These are phyloP conservation scores for Porogramme epimiltina DNA, from an alignment of 1,284 basidiomycete species.

Conservation along the genomic window DNA sequence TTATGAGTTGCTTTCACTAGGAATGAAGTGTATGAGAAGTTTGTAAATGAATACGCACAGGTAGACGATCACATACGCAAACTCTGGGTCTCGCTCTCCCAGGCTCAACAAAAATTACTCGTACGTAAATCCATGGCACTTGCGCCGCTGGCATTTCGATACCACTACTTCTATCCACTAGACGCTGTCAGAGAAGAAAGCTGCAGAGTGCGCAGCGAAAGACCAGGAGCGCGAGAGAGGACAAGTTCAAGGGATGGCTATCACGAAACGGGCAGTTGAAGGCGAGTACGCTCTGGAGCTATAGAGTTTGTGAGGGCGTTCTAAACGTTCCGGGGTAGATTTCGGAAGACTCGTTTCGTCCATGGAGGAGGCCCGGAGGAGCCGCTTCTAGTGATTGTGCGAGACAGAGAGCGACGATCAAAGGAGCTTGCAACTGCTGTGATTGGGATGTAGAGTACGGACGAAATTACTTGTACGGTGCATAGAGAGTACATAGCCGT, in stretches of 20 bases:
- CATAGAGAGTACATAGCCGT: too few relatives aligned
- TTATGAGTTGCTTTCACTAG: too few relatives aligned
- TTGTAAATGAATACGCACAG: slow-evolving; percentile 29
- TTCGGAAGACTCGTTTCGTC: not conserved
- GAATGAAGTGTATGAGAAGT: slow-evolving; percentile 26
- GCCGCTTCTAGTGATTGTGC: too few relatives aligned
- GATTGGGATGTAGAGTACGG: too few relatives aligned
- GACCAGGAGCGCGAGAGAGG: slow-evolving; percentile 29
- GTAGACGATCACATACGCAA: slow-evolving; percentile 30
- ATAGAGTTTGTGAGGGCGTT: too few relatives aligned
- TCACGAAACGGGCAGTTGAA: slow-evolving; percentile 31
- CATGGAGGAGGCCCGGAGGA: too few relatives aligned
- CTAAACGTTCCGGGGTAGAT: not conserved
- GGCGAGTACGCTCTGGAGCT: slow-evolving; percentile 17
- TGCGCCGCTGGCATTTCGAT: not conserved
- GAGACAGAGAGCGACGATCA: too few relatives aligned
- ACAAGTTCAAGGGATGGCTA: slow-evolving; percentile 31
- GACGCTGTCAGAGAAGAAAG: slow-evolving; percentile 21
- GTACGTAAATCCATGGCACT: slow-evolving; percentile 10
- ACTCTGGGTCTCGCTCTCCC: slow-evolving; percentile 23
- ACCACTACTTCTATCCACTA: too few relatives aligned
- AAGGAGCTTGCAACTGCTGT: too few relatives aligned
- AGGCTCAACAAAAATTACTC: slow-evolving; percentile 23
- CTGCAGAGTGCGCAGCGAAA: slow-evolving; percentile 12
- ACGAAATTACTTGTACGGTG: too few relatives aligned